Percentiles rank a stretch among this genome's conserved stretches.
phyloP scores from a whole-genome alignment of 495 filamentous ascomycete species.

The Ramalina intermedia region DNA sequence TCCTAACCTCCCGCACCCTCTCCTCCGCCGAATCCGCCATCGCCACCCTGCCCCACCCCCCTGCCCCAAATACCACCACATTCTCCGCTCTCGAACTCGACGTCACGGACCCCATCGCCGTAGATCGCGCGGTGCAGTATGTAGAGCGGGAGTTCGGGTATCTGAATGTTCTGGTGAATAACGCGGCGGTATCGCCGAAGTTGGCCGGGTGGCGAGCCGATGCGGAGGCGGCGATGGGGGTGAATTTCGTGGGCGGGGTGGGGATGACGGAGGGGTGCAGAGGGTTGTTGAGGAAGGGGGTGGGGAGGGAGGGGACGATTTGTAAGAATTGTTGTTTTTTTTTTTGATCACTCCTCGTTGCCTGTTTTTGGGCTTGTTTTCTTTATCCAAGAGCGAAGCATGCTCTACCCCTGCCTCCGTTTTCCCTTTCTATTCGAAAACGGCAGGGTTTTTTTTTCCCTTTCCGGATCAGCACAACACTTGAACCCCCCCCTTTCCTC shows the following conservation, averaged over 20 bases:
- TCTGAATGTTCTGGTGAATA: conserved; percentile 21
- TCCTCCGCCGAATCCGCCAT: conserved; percentile 1
- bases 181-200: conserved; percentile 11
- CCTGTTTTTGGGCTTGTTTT: too few relatives aligned
- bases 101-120: conserved; percentile 17
- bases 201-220: neutral
- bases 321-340: too few relatives aligned
- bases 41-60: neutral
- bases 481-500: too few relatives aligned
- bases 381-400: too few relatives aligned
- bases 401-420: too few relatives aligned
- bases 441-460: too few relatives aligned
- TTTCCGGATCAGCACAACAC: too few relatives aligned
- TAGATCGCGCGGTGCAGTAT: conserved; percentile 12
- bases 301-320: too few relatives aligned
- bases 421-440: too few relatives aligned
- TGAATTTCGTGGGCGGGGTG: conserved; percentile 22
- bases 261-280: conserved; percentile 16
- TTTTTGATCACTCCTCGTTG: too few relatives aligned
- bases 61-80: neutral
- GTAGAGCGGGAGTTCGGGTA: conserved; percentile 19
- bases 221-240: conserved; percentile 14
- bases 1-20: conserved; percentile 1
- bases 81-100: conserved; percentile 19
- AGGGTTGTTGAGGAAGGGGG: conserved; percentile 13